Percentiles rank a stretch among this genome's conserved stretches.
Conservation (phyloP, 768 basidiomycete species). For the Steccherinum ochraceum region DNA sequence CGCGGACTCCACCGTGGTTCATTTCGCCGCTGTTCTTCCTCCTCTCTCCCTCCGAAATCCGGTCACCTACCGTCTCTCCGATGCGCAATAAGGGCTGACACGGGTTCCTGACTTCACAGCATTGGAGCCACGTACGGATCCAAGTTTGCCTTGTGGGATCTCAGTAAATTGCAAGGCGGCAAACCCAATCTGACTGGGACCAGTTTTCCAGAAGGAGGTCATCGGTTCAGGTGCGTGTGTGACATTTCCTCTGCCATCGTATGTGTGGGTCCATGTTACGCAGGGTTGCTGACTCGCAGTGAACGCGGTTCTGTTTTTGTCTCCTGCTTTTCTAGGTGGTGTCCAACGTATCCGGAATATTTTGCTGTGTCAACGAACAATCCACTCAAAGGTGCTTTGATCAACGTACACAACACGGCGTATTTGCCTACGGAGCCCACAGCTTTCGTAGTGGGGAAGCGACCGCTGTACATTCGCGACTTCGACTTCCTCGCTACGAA, state of each 20-base stretch:
- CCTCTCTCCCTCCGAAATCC: background rate
- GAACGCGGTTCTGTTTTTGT: background rate
- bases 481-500: constrained; percentile 67
- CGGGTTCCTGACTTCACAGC: constrained; percentile 28
- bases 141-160: constrained; percentile 74
- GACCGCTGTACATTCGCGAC: constrained; percentile 61
- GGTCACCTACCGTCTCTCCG: background rate
- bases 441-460: constrained; percentile 47
- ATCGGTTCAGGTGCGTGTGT: constrained; percentile 58
- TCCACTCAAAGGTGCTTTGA: constrained; percentile 52
- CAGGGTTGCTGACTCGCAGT: background rate
- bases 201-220: constrained; percentile 61
- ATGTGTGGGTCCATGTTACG: background rate
- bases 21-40: background rate
- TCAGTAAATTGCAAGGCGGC: constrained; percentile 65
- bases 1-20: background rate
- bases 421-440: constrained; percentile 62
- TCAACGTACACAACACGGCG: constrained; percentile 64
- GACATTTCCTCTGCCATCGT: constrained; percentile 2
- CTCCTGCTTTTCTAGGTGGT: constrained; percentile 55
- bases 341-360: constrained; percentile 64
- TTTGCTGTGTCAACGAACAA: constrained; percentile 70
- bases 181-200: constrained; percentile 58
- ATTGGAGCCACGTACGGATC: constrained; percentile 71
- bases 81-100: background rate